Evolutionary conservation across 192 early-diverging fungal species (phyloP).

Genomic region (Linderina pennispora): DNA sequence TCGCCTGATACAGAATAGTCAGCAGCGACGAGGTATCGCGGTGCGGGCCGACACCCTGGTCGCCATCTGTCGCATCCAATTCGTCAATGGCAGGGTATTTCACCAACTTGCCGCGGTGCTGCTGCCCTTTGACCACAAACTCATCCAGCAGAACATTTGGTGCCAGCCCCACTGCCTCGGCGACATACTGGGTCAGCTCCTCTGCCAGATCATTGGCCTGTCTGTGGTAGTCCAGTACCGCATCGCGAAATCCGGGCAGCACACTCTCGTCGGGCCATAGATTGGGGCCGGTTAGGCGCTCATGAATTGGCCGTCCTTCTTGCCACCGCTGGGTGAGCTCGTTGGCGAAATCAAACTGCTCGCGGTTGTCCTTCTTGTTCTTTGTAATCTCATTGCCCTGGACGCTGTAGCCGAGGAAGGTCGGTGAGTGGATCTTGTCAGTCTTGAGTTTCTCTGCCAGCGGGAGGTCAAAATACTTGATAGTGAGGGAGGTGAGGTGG

Average conservation of each 20-base stretch:
- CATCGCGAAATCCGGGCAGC: conserved; percentile 42
- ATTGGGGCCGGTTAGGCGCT: conserved; percentile 52
- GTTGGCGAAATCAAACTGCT: conserved; percentile 55
- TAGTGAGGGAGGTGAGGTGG: conserved; percentile 1
- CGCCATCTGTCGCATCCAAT: conserved; percentile 9
- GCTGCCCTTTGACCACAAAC: conserved; percentile 7
- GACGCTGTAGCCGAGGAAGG: conserved; percentile 53
- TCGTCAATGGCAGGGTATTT: conserved; percentile 25
- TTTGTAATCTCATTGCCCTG: conserved; percentile 50
- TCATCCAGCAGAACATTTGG: conserved; percentile 22
- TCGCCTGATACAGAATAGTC: conserved; percentile 52
- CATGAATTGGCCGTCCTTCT: conserved; percentile 29
- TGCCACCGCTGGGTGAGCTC: conserved; percentile 27
- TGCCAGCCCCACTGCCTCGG: conserved; percentile 39
- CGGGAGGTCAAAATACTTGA: conserved; percentile 50
- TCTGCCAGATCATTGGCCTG: conserved; percentile 43
- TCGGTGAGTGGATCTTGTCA: conserved; percentile 49
- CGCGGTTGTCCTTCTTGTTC: conserved; percentile 39
- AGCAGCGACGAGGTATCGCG: conserved; percentile 31
- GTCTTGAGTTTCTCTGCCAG: conserved; percentile 51
- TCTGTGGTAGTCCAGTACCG: conserved; percentile 29
- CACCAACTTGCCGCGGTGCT: conserved; percentile 18
- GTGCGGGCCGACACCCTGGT: conserved; percentile 51
- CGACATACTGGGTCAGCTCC: conserved; percentile 42
- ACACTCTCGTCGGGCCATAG: conserved; percentile 48